Percentiles rank a stretch among this genome's conserved stretches.
These are phyloP conservation scores for Laburnicola sp. DNA, from an alignment of 2,329 filamentous ascomycete species.

Conservation along the genomic window DNA sequence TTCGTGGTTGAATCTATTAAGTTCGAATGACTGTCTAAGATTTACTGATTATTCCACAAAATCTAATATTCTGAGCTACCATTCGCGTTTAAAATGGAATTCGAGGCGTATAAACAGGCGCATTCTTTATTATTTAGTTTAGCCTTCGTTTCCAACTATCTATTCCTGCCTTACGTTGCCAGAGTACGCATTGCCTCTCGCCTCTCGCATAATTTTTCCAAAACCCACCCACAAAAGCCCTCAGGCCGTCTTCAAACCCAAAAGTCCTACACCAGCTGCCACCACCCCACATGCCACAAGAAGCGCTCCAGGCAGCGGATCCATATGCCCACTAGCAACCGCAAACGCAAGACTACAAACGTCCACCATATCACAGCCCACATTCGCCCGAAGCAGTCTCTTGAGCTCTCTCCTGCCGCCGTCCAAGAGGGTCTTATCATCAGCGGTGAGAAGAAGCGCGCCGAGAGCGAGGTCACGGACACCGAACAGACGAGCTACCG, in stretches of 20 bases:
- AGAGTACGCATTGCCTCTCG: no score
- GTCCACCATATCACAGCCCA: constrained; percentile 25
- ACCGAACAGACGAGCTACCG: constrained; percentile 29
- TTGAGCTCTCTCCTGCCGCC: constrained; percentile 27
- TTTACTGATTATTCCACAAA: no score
- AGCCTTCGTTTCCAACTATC: no score
- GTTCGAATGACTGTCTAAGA: no score
- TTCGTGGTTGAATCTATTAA: no score
- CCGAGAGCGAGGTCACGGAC: constrained; percentile 26
- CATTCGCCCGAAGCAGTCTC: constrained; percentile 25
- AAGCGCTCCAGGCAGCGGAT: constrained; percentile 16
- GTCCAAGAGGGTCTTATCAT: constrained; percentile 20
- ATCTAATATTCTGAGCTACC: no score
- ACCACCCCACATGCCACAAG: constrained; percentile 21
- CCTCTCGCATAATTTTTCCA: no score
- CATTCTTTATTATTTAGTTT: no score
- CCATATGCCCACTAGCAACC: constrained; percentile 24
- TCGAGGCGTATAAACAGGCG: no score
- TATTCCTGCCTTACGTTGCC: no score
- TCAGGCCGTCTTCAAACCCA: constrained; percentile 22
- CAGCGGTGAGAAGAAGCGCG: constrained; percentile 27
- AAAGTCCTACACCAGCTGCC: constrained; percentile 20
- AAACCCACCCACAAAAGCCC: neutral
- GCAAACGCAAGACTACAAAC: constrained; percentile 23
- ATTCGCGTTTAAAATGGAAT: no score